phyloP scores from a whole-genome alignment of 805 yeast genomes.

The Lipomyces spencermartinsiae region DNA sequence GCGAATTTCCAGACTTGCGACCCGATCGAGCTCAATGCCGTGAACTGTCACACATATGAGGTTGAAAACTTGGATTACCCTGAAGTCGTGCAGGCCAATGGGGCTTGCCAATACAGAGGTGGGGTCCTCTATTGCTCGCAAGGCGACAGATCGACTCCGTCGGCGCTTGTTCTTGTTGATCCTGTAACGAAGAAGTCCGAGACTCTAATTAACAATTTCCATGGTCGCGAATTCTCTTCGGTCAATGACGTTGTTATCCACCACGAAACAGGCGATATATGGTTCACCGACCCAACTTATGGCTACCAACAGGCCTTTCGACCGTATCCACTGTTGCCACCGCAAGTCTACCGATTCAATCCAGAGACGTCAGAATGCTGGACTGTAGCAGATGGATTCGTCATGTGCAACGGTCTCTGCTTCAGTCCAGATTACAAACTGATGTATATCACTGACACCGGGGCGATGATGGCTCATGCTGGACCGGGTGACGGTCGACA shows the following conservation, averaged over 20 bases:
- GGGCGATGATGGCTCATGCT: constrained; percentile 29
- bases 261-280: constrained; percentile 35
- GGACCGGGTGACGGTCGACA: constrained; percentile 36
- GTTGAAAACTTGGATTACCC: constrained; percentile 20
- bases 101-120: constrained; percentile 31
- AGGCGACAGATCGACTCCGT: constrained; percentile 20
- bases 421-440: constrained; percentile 35
- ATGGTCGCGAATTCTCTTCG: constrained; percentile 36
- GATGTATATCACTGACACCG: constrained; percentile 34
- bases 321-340: constrained; percentile 29
- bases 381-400: constrained; percentile 31
- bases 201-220: constrained; percentile 30
- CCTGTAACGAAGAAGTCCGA: constrained; percentile 23
- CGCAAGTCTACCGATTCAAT: constrained; percentile 31
- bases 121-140: constrained; percentile 34
- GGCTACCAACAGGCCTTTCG: constrained; percentile 35
- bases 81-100: constrained; percentile 32
- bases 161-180: constrained; percentile 29
- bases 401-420: constrained; percentile 36
- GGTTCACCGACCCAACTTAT: constrained; percentile 37
- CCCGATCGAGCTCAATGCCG: constrained; percentile 25
- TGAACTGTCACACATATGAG: constrained; percentile 23
- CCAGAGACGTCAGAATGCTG: constrained; percentile 25
- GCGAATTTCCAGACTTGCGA: constrained; percentile 32
- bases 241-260: constrained; percentile 37